Evolutionary conservation across 129 eudicot species (phyloP).

Genomic region (Heracleum sosnowskyi): DNA sequence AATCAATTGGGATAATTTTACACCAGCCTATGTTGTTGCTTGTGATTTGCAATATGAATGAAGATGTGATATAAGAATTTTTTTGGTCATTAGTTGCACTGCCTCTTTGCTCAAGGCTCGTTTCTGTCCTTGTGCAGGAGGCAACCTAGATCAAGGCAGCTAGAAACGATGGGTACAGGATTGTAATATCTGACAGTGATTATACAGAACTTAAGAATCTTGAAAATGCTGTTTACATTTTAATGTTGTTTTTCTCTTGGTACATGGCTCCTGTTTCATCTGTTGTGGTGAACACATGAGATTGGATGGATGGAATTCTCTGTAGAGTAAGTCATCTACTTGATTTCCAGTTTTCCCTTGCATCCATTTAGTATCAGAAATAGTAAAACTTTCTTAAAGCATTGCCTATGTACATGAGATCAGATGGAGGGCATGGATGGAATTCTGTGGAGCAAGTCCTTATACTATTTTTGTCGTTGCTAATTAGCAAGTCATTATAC

Average conservation of each 20-base stretch:
- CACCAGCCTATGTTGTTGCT: not conserved
- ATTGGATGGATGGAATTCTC: not conserved
- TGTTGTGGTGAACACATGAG: not conserved
- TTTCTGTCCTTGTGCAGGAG: constrained; percentile 35
- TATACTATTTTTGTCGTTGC: not conserved
- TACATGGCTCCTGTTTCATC: not conserved
- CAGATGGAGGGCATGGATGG: not conserved
- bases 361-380: not conserved
- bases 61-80: not conserved
- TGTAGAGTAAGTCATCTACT: not conserved
- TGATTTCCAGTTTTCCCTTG: not conserved
- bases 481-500: not conserved
- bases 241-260: not conserved
- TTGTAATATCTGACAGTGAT: constrained; percentile 64
- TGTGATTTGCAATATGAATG: not conserved
- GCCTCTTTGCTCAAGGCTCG: not conserved
- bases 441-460: not conserved
- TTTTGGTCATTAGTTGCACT: not conserved
- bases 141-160: constrained; percentile 49
- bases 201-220: constrained; percentile 55
- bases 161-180: constrained; percentile 58
- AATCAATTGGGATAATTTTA: not conserved
- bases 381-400: not conserved
- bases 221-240: not conserved
- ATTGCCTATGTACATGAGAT: not conserved